Base-by-base conservation (phyloP, 2,329 filamentous ascomycete species). In the Periconia sp. region DNA sequence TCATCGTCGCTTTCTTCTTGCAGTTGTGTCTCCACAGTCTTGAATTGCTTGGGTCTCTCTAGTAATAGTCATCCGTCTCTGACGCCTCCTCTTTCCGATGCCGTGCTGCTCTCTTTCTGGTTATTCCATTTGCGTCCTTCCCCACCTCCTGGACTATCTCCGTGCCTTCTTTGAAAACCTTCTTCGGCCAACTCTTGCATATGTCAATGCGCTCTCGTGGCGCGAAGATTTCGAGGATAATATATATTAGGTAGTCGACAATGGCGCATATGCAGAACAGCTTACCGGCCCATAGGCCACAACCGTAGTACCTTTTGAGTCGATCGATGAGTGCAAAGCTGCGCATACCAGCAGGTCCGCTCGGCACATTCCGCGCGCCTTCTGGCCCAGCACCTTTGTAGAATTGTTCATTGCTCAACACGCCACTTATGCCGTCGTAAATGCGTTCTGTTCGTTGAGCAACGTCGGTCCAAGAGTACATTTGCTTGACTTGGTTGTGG, bases 391-490 rank as follows among this genome's bases (percentile, higher is more conserved):
- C 87, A 12, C 89, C 89, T 63, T 95, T 66, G 34, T 96, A 96
- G 61, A 95, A 95, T 46, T 95, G 89, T 40, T 88, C 85, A 57
- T 95, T 89, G 52, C 83, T 85, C 39, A 95, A 85, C n/a, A 84
- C 85, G 6, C 91, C 92, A 2, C 85, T 89, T 56, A 99, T 95
- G 34, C 94, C 89, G 66, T 95, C 85, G 70, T 99, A 99, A 1
- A 99, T 94, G 21, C 92, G 82, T 72, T 99, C 94, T 0, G 94
- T 97, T 41, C 94, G 87, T 58, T 88, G 82, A 11, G 94, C 94
- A 19, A 99, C 92, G 67, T 99, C 92, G 19, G 89, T 89, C 94
- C 94, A 99, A 1, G 90, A 95, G 73, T 99, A 99, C 94, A 97
- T 97, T 75, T 88, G 89, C 70, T 92, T 91, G 50, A 99, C 94